Percentiles rank a stretch among this genome's conserved stretches.
phyloP scores from a whole-genome alignment of 768 basidiomycete genomes.

The Sistotremastrum niveocremeum region DNA sequence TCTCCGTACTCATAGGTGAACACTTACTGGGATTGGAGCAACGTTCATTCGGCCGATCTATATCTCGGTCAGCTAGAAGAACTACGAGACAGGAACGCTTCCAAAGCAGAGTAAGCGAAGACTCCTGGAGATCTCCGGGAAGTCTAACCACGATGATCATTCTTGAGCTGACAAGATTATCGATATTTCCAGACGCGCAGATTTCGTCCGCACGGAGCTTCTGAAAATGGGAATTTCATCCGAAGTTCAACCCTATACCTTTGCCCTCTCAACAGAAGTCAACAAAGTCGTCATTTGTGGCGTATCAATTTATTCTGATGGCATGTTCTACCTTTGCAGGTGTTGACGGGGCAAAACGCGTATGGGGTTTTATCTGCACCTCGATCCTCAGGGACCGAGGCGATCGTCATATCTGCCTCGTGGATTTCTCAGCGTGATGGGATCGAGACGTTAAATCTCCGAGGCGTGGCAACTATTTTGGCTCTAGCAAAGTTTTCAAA shows the following conservation, averaged over 20 bases:
- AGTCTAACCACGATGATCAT: too few species aligned
- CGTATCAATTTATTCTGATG: neutral
- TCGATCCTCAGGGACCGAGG: slow-evolving; percentile 85
- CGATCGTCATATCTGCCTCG: slow-evolving; percentile 83
- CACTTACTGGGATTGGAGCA: slow-evolving; percentile 83
- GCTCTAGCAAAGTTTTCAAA: slow-evolving; percentile 75
- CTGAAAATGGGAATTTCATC: slow-evolving; percentile 59
- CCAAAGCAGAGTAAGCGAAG: slow-evolving; percentile 52
- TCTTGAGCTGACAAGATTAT: neutral
- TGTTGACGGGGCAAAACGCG: slow-evolving; percentile 54
- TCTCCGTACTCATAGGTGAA: slow-evolving; percentile 45
- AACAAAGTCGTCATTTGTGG: slow-evolving; percentile 8
- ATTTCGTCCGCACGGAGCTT: slow-evolving; percentile 50
- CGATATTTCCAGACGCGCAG: slow-evolving; percentile 40
- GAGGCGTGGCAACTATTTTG: slow-evolving; percentile 78
- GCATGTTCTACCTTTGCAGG: slow-evolving; percentile 21
- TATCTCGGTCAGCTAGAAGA: slow-evolving; percentile 60
- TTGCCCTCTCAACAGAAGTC: slow-evolving; percentile 39
- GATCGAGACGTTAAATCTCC: slow-evolving; percentile 44
- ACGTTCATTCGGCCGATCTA: slow-evolving; percentile 78
- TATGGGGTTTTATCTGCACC: slow-evolving; percentile 77
- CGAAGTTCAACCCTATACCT: slow-evolving; percentile 55
- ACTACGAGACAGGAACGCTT: slow-evolving; percentile 47
- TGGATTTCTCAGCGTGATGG: slow-evolving; percentile 65
- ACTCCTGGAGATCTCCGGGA: neutral